phyloP scores from a whole-genome alignment of 2,329 filamentous ascomycete species.

The Rutstroemia sp. region DNA sequence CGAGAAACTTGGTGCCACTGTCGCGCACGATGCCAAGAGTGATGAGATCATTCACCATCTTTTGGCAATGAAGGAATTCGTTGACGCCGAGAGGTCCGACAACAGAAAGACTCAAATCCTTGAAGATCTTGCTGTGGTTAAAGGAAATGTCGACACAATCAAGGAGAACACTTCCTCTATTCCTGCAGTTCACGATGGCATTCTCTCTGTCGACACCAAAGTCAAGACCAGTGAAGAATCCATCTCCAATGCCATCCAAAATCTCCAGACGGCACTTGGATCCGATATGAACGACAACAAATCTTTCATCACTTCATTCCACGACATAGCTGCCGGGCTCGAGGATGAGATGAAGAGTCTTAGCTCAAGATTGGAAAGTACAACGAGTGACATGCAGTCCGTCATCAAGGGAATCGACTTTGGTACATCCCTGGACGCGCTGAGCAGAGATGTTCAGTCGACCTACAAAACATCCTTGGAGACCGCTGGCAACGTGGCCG shows the following conservation, averaged over 20 bases:
- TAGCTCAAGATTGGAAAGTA: conserved; percentile 6
- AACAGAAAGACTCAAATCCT: background rate
- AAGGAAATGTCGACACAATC: background rate
- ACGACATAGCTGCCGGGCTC: conserved; percentile 10
- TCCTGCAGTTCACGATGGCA: conserved; percentile 9
- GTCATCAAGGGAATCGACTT: conserved; percentile 13
- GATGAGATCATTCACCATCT: background rate
- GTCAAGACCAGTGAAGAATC: conserved; percentile 11
- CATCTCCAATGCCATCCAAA: conserved; percentile 6
- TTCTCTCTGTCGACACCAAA: conserved; percentile 9
- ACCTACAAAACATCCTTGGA: conserved; percentile 2
- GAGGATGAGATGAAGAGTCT: conserved; percentile 12
- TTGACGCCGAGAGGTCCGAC: background rate
- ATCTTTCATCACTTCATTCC: conserved; percentile 6
- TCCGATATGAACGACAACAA: conserved; percentile 8
- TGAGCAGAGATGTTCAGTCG: conserved; percentile 11
- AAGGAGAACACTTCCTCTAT: conserved; percentile 7
- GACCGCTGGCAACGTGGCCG: background rate
- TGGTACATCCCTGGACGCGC: conserved; percentile 8
- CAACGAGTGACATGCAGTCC: conserved; percentile 8
- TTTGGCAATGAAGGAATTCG: too few relatives aligned
- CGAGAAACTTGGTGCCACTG: background rate
- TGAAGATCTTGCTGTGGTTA: background rate
- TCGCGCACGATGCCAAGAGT: background rate
- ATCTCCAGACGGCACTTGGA: conserved; percentile 8